Conservation (phyloP, 192 early-diverging fungal species). For the Mortierella claussenii region DNA sequence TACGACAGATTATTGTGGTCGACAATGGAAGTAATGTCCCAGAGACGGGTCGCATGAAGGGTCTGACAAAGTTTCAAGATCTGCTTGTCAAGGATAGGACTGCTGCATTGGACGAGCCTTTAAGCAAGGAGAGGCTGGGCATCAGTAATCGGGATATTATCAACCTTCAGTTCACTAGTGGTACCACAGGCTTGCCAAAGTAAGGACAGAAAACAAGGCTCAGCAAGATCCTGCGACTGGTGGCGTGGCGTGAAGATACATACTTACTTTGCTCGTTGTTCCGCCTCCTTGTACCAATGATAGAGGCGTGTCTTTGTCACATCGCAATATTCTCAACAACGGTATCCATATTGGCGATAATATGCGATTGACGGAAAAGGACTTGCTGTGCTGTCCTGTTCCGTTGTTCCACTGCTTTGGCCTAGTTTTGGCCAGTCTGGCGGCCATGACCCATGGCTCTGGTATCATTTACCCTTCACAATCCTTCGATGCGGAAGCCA, state of each 20-base stretch:
- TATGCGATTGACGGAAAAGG: slow-evolving; percentile 51
- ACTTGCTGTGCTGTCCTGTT: slow-evolving; percentile 58
- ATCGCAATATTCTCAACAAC: slow-evolving; percentile 63
- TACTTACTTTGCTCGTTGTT: no score
- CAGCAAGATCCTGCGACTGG: no score
- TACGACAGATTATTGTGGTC: slow-evolving; percentile 44
- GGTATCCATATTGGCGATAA: slow-evolving; percentile 53
- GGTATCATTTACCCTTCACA: slow-evolving; percentile 55
- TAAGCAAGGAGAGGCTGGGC: slow-evolving; percentile 8
- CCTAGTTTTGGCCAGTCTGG: slow-evolving; percentile 58
- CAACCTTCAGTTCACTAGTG: slow-evolving; percentile 65
- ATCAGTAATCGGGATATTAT: slow-evolving; percentile 52
- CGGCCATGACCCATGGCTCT: slow-evolving; percentile 56
- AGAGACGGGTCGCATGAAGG: slow-evolving; percentile 31
- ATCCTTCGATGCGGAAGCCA: slow-evolving; percentile 54
- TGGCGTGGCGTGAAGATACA: no score
- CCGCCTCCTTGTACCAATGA: no score
- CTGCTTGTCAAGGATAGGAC: slow-evolving; percentile 12
- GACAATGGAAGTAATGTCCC: slow-evolving; percentile 26
- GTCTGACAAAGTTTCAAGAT: slow-evolving; percentile 40
- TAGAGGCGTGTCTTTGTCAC: slow-evolving; percentile 54
- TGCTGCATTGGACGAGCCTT: neutral
- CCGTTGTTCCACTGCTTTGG: slow-evolving; percentile 69
- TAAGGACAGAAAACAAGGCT: slow-evolving; percentile 16
- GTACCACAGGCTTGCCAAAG: slow-evolving; percentile 62